Evolutionary conservation across 208 protist species (phyloP).

Genomic region (Leishmania mexicana): DNA sequence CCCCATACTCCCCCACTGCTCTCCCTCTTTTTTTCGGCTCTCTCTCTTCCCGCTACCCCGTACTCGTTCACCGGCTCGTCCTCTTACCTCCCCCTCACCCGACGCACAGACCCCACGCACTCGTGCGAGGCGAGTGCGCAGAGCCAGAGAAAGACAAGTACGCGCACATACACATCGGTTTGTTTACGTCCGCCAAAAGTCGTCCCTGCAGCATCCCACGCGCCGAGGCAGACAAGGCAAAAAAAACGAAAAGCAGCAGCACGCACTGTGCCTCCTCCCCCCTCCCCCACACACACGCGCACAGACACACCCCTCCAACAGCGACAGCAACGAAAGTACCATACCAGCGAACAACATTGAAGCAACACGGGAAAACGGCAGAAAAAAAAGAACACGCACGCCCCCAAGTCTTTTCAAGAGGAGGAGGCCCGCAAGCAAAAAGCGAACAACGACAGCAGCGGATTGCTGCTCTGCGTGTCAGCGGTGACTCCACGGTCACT

Average conservation of each 20-base stretch:
- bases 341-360: not conserved
- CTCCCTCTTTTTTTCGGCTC: not conserved
- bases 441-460: not conserved
- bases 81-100: not conserved
- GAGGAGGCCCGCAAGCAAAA: not conserved
- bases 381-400: not conserved
- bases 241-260: not conserved
- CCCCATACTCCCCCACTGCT: not conserved
- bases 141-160: not conserved
- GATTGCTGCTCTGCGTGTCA: not conserved
- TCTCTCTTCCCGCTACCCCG: not conserved
- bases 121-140: not conserved
- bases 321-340: not conserved
- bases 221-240: not conserved
- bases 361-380: not conserved
- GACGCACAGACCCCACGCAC: not conserved
- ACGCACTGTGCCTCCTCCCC: not conserved
- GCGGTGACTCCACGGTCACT: not conserved
- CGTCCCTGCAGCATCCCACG: not conserved
- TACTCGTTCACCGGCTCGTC: not conserved
- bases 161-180: not conserved
- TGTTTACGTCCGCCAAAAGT: not conserved
- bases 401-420: too few species aligned
- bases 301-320: not conserved
- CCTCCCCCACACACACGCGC: not conserved